A percentile compares a stretch with the other conserved stretches of the same genome.
Conservation (phyloP, 768 basidiomycete genomes). For the Russula brevipes region DNA sequence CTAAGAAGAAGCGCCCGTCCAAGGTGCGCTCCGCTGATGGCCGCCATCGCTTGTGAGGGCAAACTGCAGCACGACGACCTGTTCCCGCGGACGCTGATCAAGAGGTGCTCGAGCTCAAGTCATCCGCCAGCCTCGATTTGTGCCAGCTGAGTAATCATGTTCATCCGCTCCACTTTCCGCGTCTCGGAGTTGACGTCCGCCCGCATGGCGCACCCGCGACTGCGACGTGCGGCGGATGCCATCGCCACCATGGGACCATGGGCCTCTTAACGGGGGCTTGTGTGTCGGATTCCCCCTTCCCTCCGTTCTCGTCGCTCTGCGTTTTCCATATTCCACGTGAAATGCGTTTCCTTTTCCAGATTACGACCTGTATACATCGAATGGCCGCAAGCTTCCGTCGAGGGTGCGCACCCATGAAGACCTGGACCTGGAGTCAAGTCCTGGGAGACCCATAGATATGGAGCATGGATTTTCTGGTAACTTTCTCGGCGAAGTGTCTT, state of each 20-base stretch:
- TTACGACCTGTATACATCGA: neutral
- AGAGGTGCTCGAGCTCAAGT: neutral
- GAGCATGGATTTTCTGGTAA: no score
- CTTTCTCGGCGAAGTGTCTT: no score
- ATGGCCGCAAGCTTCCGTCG: neutral
- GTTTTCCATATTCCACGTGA: conserved; percentile 8
- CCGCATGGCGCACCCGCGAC: conserved; percentile 17
- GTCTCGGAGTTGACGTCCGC: conserved; percentile 11
- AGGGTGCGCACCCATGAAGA: conserved; percentile 11
- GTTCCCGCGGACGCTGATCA: neutral
- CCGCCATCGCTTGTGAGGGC: conserved; percentile 5
- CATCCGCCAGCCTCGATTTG: no score
- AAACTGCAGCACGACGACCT: neutral
- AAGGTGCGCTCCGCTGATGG: neutral
- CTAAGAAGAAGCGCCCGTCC: conserved; percentile 3
- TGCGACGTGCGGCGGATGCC: conserved; percentile 12
- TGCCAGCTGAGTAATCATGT: conserved; percentile 18
- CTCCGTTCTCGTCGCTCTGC: no score
- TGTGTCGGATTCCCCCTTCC: conserved; percentile 4
- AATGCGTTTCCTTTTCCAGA: conserved; percentile 10
- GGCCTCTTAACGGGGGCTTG: conserved; percentile 8
- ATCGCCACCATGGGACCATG: conserved; percentile 7
- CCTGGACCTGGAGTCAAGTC: neutral
- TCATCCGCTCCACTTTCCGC: conserved; percentile 1
- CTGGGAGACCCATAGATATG: neutral